phyloP scores from a whole-genome alignment of 2,329 filamentous ascomycete species.

The Aplosporella prunicola region DNA sequence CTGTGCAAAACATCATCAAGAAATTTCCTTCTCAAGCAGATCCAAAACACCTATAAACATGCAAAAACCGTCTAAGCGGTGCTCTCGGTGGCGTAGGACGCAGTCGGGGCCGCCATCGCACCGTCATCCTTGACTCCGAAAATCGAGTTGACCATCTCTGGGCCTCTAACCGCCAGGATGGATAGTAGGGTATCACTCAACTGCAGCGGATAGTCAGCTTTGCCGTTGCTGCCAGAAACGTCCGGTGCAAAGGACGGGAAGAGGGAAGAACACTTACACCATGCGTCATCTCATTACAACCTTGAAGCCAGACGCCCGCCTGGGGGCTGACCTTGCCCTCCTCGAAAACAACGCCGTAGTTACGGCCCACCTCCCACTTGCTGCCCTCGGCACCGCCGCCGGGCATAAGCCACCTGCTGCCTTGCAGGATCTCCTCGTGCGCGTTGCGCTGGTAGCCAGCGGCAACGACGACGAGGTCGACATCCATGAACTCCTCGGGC shows the following conservation, averaged over 20 bases:
- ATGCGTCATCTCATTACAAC: slow-evolving; percentile 86
- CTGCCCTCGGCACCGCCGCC: slow-evolving; percentile 32
- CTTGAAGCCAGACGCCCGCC: slow-evolving; percentile 84
- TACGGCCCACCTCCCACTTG: slow-evolving; percentile 59
- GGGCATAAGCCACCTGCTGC: slow-evolving; percentile 56
- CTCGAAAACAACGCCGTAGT: slow-evolving; percentile 70
- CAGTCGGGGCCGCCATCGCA: background rate
- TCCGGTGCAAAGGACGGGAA: background rate
- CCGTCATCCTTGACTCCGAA: slow-evolving; percentile 35
- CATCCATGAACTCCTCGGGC: slow-evolving; percentile 55
- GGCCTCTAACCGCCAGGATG: slow-evolving; percentile 64
- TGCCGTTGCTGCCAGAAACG: slow-evolving; percentile 1
- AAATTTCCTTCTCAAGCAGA: too few relatives aligned
- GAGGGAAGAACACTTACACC: slow-evolving; percentile 53
- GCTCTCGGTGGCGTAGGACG: background rate
- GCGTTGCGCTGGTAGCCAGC: slow-evolving; percentile 75
- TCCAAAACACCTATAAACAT: too few relatives aligned
- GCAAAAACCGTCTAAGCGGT: too few relatives aligned
- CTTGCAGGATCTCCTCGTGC: slow-evolving; percentile 66
- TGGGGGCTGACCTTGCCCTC: slow-evolving; percentile 57
- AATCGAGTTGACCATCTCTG: slow-evolving; percentile 68
- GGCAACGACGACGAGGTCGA: slow-evolving; percentile 75
- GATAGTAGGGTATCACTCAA: slow-evolving; percentile 76
- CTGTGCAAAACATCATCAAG: too few relatives aligned
- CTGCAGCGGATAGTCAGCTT: slow-evolving; percentile 30